phyloP scores from a whole-genome alignment of 257 asterid genomes.

The Mitragyna speciosa region DNA sequence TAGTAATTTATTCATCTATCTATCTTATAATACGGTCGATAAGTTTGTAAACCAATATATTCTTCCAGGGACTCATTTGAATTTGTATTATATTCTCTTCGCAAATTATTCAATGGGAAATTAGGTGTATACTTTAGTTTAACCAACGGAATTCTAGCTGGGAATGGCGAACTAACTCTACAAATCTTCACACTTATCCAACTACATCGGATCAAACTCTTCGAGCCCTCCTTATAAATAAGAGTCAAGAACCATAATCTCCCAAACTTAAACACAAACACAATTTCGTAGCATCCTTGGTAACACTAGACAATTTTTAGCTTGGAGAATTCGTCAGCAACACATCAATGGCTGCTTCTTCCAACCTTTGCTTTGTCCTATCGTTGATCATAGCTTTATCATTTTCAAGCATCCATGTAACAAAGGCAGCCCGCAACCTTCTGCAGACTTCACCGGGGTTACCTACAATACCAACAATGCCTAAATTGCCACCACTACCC shows the following conservation, averaged over 20 bases:
- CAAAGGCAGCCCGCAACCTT: constrained; percentile 12
- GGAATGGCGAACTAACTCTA: too few relatives aligned
- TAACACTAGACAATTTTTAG: background rate
- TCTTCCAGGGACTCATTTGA: too few relatives aligned
- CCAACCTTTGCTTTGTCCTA: background rate
- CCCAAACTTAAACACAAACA: too few relatives aligned
- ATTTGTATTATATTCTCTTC: too few relatives aligned
- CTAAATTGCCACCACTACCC: background rate
- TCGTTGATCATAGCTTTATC: background rate
- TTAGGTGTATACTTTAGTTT: too few relatives aligned
- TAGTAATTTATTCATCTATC: too few relatives aligned
- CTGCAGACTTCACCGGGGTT: constrained; percentile 7
- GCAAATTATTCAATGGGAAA: too few relatives aligned
- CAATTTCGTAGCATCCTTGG: too few relatives aligned
- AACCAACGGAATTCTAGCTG: too few relatives aligned
- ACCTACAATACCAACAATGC: background rate
- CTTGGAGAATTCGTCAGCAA: background rate
- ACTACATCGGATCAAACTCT: background rate
- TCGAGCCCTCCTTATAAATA: constrained; percentile 1
- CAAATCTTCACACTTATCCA: background rate
- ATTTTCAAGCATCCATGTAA: constrained; percentile 3
- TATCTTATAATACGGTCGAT: too few relatives aligned
- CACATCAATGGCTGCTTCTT: background rate
- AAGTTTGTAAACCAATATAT: too few relatives aligned
- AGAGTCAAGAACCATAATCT: background rate